Percentiles rank a stretch among this genome's conserved stretches.
Conservation (phyloP, 2,329 filamentous ascomycete genomes). For the Aspergillus quadricinctus region DNA sequence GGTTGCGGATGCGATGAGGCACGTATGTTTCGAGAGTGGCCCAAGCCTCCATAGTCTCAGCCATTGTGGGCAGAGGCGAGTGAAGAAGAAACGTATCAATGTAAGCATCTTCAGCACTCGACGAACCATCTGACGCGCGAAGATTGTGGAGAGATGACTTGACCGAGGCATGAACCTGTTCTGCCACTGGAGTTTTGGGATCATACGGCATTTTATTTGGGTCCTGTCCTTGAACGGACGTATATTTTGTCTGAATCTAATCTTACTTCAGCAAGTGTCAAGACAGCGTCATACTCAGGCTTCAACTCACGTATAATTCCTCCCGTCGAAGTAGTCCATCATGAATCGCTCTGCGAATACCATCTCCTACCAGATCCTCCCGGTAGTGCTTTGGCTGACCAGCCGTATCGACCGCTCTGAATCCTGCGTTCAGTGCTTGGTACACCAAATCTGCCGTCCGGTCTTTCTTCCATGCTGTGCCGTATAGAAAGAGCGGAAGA, state of each 20-base stretch:
- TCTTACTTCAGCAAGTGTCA: neutral
- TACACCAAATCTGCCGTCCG: constrained; percentile 64
- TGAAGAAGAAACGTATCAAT: constrained; percentile 59
- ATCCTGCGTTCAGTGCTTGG: constrained; percentile 63
- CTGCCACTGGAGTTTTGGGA: constrained; percentile 51
- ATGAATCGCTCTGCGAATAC: constrained; percentile 57
- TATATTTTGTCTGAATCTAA: constrained; percentile 81
- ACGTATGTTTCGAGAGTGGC: constrained; percentile 61
- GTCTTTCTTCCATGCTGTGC: constrained; percentile 82
- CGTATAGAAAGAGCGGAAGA: constrained; percentile 60
- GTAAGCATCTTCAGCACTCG: constrained; percentile 43
- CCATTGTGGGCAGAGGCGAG: constrained; percentile 49
- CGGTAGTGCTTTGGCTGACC: constrained; percentile 75
- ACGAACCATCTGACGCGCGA: constrained; percentile 22
- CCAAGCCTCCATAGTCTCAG: constrained; percentile 62
- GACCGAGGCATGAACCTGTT: constrained; percentile 65
- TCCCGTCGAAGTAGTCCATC: constrained; percentile 56
- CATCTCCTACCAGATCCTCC: constrained; percentile 66
- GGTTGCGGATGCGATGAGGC: constrained; percentile 57
- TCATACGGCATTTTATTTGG: constrained; percentile 60
- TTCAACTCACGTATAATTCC: constrained; percentile 57
- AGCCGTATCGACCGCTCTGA: constrained; percentile 71
- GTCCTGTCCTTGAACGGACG: constrained; percentile 60
- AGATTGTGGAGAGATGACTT: constrained; percentile 64
- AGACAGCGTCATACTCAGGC: neutral